Evolutionary conservation across 2,329 filamentous ascomycete species (phyloP).

Genomic region (Cladophialophora yegresii): DNA sequence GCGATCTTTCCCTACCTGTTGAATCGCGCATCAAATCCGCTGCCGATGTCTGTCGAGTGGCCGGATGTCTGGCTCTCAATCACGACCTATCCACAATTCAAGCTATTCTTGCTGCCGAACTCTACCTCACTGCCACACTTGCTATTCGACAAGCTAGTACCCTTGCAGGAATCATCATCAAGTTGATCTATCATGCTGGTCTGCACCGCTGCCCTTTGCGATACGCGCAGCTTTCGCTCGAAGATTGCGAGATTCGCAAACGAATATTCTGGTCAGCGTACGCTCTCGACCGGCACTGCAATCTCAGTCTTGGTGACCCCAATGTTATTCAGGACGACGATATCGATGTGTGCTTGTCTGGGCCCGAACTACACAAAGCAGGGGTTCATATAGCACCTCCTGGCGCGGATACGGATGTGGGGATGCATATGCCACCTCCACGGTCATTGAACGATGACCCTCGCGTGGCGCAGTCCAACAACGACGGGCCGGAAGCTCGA

Average conservation of each 20-base stretch:
- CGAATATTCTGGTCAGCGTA: constrained; percentile 49
- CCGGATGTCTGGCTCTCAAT: constrained; percentile 30
- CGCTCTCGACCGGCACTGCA: constrained; percentile 47
- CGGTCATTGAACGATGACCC: constrained; percentile 15
- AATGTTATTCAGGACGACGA: constrained; percentile 48
- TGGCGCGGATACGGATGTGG: constrained; percentile 29
- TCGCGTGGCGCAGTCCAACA: constrained; percentile 21
- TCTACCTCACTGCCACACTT: constrained; percentile 54
- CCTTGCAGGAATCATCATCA: constrained; percentile 51
- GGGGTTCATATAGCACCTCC: constrained; percentile 19
- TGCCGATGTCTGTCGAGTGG: constrained; percentile 40
- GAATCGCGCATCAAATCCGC: constrained; percentile 45
- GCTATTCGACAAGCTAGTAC: constrained; percentile 54
- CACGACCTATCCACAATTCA: constrained; percentile 49
- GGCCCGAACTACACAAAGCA: constrained; percentile 33
- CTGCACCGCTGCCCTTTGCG: constrained; percentile 56
- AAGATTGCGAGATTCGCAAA: constrained; percentile 46
- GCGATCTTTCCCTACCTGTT: constrained; percentile 41
- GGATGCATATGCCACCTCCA: constrained; percentile 31
- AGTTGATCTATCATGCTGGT: constrained; percentile 54
- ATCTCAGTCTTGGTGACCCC: constrained; percentile 45
- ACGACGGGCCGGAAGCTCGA: constrained; percentile 27
- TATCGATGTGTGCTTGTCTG: constrained; percentile 52
- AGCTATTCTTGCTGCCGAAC: constrained; percentile 52
- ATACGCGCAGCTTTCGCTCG: constrained; percentile 50